phyloP scores from a whole-genome alignment of 495 filamentous ascomycete genomes.

The Rhizodiscina lignyota region DNA sequence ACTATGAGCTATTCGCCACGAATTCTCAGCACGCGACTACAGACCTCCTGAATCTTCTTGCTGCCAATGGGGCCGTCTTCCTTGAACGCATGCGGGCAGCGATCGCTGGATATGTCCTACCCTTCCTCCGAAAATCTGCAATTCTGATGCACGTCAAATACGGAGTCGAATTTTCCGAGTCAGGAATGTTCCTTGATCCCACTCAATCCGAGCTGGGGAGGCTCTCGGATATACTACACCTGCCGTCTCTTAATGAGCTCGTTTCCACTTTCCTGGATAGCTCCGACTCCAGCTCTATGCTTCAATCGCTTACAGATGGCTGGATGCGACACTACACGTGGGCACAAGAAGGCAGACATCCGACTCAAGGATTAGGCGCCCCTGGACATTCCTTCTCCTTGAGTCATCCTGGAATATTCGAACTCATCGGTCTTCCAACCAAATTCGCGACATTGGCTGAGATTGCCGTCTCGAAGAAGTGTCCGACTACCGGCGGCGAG shows the following conservation, averaged over 20 bases:
- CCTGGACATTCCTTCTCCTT: too few relatives aligned
- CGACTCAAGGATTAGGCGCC: slow-evolving; percentile 6
- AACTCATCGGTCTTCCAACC: slow-evolving; percentile 81
- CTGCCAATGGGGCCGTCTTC: slow-evolving; percentile 2
- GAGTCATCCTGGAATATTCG: slow-evolving; percentile 79
- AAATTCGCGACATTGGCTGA: slow-evolving; percentile 88
- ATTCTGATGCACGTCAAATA: slow-evolving; percentile 77
- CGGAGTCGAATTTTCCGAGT: slow-evolving; percentile 70
- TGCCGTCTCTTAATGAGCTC: slow-evolving; percentile 71
- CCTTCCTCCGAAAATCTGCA: slow-evolving; percentile 72
- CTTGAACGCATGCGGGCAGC: slow-evolving; percentile 33
- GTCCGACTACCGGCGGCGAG: slow-evolving; percentile 80
- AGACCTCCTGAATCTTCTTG: not conserved
- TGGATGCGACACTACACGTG: slow-evolving; percentile 57
- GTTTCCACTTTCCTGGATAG: slow-evolving; percentile 29
- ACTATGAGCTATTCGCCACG: not conserved
- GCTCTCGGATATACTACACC: slow-evolving; percentile 51
- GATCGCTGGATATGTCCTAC: slow-evolving; percentile 65
- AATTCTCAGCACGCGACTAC: not conserved
- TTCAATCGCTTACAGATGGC: slow-evolving; percentile 23
- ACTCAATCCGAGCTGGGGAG: slow-evolving; percentile 68
- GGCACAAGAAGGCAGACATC: slow-evolving; percentile 4
- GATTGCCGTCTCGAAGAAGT: slow-evolving; percentile 69
- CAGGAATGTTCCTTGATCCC: slow-evolving; percentile 27
- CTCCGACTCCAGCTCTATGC: not conserved